Base-by-base conservation (phyloP, 1,139 yeast species). In the Suzukiozyma palmioleophila region DNA sequence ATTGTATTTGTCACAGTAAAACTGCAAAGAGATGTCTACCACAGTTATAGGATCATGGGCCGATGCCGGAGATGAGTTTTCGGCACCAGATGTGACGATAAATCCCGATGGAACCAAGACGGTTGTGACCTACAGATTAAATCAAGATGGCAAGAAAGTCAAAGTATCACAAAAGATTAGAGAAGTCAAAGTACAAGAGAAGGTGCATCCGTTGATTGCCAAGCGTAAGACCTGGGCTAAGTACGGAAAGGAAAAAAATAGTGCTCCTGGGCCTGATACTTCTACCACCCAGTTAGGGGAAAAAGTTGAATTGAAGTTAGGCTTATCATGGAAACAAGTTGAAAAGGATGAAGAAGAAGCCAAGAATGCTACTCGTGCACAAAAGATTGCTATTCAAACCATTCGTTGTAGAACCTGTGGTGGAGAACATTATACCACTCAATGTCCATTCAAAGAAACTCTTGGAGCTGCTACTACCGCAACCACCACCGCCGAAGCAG, bases 361-460 rank as follows among this genome's bases (percentile, higher is more conserved):
- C 56, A 77, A 79, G 62, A 75, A 74, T 44, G 76, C 73, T 55
- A 77, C 68, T 54, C 61, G 58, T 51, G 71, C 77, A 45, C 73
- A 72, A 50, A 66, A 67, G 51, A 72, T 69, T 36, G 64, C 74
- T 38, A 65, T 65, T 42, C 74, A 71, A 50, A 62, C 77, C 49
- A 67, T 84, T 55, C 72, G 69, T 56, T 92, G 98, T 79, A 86
- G 97, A 78, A 72, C 77, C 43, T 92, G 99, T 84, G 84, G 84
- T 49, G 97, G 96, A 57, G 85, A 81, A 51, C 99, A 92, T 75
- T 88, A 83, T 77, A 86, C 97, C 32, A 72, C 90, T 60, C 83
- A 85, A 69, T 92, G 99, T 84, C 98, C 98, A 49, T 88, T 82
- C 76, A 90, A 86, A 69, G 95, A 85, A 55, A 85, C 94, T 33